phyloP scores from a whole-genome alignment of 2,329 filamentous ascomycete genomes.

The Ampelomyces quisqualis region DNA sequence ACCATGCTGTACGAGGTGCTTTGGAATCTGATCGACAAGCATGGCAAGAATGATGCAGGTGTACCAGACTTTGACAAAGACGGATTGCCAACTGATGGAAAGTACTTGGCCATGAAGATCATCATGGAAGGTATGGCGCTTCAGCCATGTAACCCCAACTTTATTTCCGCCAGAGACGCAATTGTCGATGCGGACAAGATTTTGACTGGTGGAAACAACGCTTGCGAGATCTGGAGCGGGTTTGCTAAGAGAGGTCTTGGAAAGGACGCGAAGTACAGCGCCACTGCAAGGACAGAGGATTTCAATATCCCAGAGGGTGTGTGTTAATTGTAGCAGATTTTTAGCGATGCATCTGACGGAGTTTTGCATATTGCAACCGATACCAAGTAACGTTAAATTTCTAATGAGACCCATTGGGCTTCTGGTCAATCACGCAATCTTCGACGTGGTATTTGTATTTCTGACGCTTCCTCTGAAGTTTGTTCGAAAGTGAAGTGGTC shows the following conservation, averaged over 20 bases:
- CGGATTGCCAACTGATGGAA: slow-evolving; percentile 56
- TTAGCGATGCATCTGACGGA: background rate
- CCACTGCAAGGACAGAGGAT: slow-evolving; percentile 19
- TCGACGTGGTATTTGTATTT: too few species aligned
- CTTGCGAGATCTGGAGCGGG: slow-evolving; percentile 56
- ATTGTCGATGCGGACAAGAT: slow-evolving; percentile 58
- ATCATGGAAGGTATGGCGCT: slow-evolving; percentile 56
- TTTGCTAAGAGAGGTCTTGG: slow-evolving; percentile 62
- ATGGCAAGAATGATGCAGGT: slow-evolving; percentile 52
- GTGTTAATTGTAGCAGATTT: background rate
- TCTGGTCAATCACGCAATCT: too few species aligned
- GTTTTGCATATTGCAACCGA: too few species aligned
- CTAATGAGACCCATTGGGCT: too few species aligned
- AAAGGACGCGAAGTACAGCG: slow-evolving; percentile 26
- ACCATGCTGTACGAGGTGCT: slow-evolving; percentile 58
- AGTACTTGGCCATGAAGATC: slow-evolving; percentile 55
- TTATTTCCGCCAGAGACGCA: slow-evolving; percentile 56
- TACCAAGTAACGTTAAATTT: background rate
- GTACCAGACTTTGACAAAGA: slow-evolving; percentile 47
- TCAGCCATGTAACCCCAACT: slow-evolving; percentile 59
- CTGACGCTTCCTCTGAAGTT: too few species aligned
- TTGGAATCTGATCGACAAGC: slow-evolving; percentile 60
- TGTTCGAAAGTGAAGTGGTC: too few species aligned
- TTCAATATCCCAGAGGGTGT: slow-evolving; percentile 23
- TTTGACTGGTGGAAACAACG: slow-evolving; percentile 54